Percentiles rank a stretch among this genome's conserved stretches.
Conservation (phyloP, 139 green algal species). For the Diplosphaera chodatii region DNA sequence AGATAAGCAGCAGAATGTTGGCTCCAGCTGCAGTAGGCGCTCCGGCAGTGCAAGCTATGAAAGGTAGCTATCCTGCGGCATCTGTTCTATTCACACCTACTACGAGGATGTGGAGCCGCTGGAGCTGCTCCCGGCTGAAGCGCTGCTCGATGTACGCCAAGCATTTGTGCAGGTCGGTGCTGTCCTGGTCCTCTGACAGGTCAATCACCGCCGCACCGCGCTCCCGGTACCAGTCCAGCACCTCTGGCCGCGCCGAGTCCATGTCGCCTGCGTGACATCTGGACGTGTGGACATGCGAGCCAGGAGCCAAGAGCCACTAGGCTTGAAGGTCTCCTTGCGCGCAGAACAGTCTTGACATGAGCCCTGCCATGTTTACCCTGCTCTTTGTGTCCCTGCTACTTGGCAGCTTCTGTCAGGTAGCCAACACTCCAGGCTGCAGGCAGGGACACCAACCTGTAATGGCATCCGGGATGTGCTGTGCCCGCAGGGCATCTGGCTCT, state of each 20-base stretch:
- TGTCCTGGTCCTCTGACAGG: slow-evolving; percentile 77
- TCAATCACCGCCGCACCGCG: slow-evolving; percentile 48
- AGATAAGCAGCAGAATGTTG: too few relatives aligned
- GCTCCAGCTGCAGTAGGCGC: too few relatives aligned
- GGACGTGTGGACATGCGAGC: too few relatives aligned
- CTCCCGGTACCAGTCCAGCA: slow-evolving; percentile 51
- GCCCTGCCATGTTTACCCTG: too few relatives aligned
- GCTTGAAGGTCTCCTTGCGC: too few relatives aligned
- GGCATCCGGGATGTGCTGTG: background rate
- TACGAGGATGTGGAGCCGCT: slow-evolving; percentile 26
- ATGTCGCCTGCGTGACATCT: slow-evolving; percentile 83
- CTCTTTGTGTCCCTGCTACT: too few relatives aligned
- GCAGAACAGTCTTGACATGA: too few relatives aligned
- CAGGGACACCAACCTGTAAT: background rate
- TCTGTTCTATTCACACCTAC: slow-evolving; percentile 28
- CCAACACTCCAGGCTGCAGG: too few relatives aligned
- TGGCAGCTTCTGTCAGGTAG: too few relatives aligned
- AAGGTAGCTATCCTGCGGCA: too few relatives aligned
- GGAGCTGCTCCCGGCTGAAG: background rate
- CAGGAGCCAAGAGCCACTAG: too few relatives aligned
- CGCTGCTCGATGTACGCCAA: slow-evolving; percentile 35
- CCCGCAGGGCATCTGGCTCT: slow-evolving; percentile 4
- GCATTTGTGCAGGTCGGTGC: slow-evolving; percentile 85
- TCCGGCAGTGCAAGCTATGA: too few relatives aligned
- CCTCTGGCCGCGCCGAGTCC: slow-evolving; percentile 65